Conservation (phyloP, 2,329 filamentous ascomycete genomes). For the Sclerotinia trifoliorum region DNA sequence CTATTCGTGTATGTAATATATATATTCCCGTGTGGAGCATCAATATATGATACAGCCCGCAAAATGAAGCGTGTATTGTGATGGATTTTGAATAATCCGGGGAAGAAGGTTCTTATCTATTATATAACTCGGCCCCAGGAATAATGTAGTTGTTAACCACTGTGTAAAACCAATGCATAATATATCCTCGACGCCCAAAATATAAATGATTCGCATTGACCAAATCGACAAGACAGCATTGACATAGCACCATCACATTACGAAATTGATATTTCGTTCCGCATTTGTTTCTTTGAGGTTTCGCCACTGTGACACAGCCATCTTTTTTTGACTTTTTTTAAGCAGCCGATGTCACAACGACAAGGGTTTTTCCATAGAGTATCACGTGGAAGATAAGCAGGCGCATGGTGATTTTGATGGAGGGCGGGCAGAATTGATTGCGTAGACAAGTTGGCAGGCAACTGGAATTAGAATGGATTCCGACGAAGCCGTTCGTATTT, state of each 20-base stretch:
- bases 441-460: constrained; percentile 7
- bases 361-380: neutral
- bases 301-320: constrained; percentile 21
- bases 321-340: constrained; percentile 9
- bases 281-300: constrained; percentile 18
- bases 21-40: too few relatives aligned
- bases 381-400: constrained; percentile 5
- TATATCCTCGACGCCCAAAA: neutral
- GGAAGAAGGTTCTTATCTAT: neutral
- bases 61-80: neutral
- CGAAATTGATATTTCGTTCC: neutral
- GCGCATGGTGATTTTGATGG: neutral
- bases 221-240: neutral
- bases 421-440: constrained; percentile 7
- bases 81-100: neutral
- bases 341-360: neutral
- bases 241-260: neutral
- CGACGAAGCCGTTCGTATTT: constrained; percentile 22
- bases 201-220: neutral
- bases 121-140: neutral
- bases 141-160: neutral
- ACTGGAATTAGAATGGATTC: constrained; percentile 19
- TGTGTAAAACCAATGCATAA: neutral
- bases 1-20: too few relatives aligned
- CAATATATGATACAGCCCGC: too few relatives aligned